Conservation (phyloP, 1,139 yeast species). For the Debaryomyces psychrophilus region DNA sequence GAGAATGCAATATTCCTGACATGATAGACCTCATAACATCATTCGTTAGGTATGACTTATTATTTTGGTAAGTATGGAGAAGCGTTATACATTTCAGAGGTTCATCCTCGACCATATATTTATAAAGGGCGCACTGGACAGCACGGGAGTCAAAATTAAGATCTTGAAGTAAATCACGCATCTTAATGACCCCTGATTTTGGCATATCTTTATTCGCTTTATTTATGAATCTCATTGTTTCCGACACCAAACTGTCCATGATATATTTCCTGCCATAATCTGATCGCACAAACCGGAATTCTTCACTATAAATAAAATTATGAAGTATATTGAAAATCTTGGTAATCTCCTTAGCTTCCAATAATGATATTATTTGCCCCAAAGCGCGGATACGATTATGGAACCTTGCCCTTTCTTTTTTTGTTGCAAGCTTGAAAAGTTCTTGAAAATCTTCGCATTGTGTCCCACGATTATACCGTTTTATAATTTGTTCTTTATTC, state of each 20-base stretch:
- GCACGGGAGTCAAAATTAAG: slow-evolving; percentile 20
- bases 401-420: slow-evolving; percentile 24
- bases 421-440: slow-evolving; percentile 17
- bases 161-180: slow-evolving; percentile 22
- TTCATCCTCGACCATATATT: slow-evolving; percentile 29
- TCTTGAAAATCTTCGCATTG: slow-evolving; percentile 22
- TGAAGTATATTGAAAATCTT: slow-evolving; percentile 20
- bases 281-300: slow-evolving; percentile 21
- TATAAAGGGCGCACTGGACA: slow-evolving; percentile 27
- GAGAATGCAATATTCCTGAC: slow-evolving; percentile 30
- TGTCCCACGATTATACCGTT: neutral
- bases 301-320: slow-evolving; percentile 14
- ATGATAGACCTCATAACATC: slow-evolving; percentile 25
- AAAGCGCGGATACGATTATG: slow-evolving; percentile 32
- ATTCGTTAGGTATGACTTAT: slow-evolving; percentile 21
- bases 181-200: slow-evolving; percentile 17
- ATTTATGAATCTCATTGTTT: slow-evolving; percentile 26
- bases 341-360: slow-evolving; percentile 21
- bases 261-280: slow-evolving; percentile 24
- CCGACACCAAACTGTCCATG: slow-evolving; percentile 22
- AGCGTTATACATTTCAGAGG: slow-evolving; percentile 28
- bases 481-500: slow-evolving; percentile 9
- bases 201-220: slow-evolving; percentile 13
- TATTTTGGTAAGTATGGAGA: slow-evolving; percentile 23
- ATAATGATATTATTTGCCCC: slow-evolving; percentile 35